Base-by-base conservation (phyloP, 305 asterid genomes). In the Fraxinus latifolia region DNA sequence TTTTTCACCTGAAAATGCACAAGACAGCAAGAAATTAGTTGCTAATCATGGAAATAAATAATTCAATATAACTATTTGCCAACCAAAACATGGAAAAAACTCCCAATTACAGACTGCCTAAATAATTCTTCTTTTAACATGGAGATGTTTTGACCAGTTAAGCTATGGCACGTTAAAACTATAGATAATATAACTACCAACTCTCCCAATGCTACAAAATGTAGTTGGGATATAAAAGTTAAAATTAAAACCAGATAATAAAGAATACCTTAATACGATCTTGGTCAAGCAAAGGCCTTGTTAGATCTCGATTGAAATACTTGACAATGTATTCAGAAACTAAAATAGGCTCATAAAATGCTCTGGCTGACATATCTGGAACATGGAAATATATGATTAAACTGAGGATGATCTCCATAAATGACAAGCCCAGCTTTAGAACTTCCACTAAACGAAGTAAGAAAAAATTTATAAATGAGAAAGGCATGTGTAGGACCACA, bases 351-450 rank as follows among this genome's bases (percentile, higher is more conserved):
- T 94, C 97, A 80, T 86, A 93, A 80, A 95, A 95, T 0, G 87
- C 93, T 65, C 95, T 83, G 0, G 98, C 99, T 1, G 99, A 94
- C 86, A 91, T 87, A 86, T 95, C 99, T 95, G 93, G 84, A 86
- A 80, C 76, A 74, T 1, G 77, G 27, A 36, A 83, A 84, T 29
- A n/a, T 8, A 72, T 29, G 74, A n/a, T 3, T 36, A 36, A 77
- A 72, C 55, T 5, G 21, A 68, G 74, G 32, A 39, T 4, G 0
- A 23, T 3, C 47, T 33, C 23, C 58, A 33, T 25, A 77, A 23
- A 36, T 37, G 34, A 53, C 7, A 31, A 33, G 34, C 17, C 67
- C 71, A 2, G 32, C 7, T 12, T 44, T 42, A 42, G 1, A 5
- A 8, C 19, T 19, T 3, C 31, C 73, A 15, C n/a, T 53, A 78